These are phyloP conservation scores for Amorphotheca resinae DNA, from an alignment of 495 filamentous ascomycete species.

Conservation along the genomic window DNA sequence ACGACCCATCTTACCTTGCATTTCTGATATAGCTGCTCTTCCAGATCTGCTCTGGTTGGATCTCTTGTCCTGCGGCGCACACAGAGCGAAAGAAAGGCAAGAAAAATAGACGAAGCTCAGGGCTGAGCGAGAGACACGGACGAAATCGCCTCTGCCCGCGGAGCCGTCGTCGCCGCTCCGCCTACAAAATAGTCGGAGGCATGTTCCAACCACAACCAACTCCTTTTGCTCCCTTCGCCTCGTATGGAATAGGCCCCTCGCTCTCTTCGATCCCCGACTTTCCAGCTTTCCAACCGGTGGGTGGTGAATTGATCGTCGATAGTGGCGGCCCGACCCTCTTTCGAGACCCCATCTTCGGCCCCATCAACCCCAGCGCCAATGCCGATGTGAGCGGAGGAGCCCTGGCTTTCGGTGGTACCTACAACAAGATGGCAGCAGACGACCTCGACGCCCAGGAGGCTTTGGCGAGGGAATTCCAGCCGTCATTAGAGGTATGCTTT, in stretches of 20 bases:
- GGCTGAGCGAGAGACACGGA: no score
- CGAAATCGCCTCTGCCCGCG: no score
- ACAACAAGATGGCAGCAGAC: slow-evolving; percentile 21
- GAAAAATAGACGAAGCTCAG: no score
- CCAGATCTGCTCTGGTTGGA: no score
- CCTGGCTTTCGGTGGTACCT: slow-evolving; percentile 21
- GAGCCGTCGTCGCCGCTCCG: not conserved
- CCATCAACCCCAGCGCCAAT: slow-evolving; percentile 26
- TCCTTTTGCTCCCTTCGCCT: slow-evolving; percentile 26
- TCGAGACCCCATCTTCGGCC: slow-evolving; percentile 31
- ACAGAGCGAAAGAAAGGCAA: no score
- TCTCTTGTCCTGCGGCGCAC: no score
- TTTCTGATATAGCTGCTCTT: no score
- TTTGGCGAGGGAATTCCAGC: slow-evolving; percentile 50
- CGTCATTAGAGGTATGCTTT: slow-evolving; percentile 46
- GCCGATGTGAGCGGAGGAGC: slow-evolving; percentile 1
- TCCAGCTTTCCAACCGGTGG: slow-evolving; percentile 19
- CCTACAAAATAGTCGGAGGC: slow-evolving; percentile 7
- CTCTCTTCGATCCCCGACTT: slow-evolving; percentile 4
- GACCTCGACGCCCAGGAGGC: slow-evolving; percentile 36
- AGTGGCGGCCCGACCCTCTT: slow-evolving; percentile 19
- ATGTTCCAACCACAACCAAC: slow-evolving; percentile 45
- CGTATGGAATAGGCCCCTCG: slow-evolving; percentile 14
- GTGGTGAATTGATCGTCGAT: slow-evolving; percentile 13
- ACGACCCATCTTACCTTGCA: no score